A percentile compares a stretch with the other conserved stretches of the same genome.
phyloP scores from a whole-genome alignment of 805 yeast genomes.

The Sungouiella thailandica region DNA sequence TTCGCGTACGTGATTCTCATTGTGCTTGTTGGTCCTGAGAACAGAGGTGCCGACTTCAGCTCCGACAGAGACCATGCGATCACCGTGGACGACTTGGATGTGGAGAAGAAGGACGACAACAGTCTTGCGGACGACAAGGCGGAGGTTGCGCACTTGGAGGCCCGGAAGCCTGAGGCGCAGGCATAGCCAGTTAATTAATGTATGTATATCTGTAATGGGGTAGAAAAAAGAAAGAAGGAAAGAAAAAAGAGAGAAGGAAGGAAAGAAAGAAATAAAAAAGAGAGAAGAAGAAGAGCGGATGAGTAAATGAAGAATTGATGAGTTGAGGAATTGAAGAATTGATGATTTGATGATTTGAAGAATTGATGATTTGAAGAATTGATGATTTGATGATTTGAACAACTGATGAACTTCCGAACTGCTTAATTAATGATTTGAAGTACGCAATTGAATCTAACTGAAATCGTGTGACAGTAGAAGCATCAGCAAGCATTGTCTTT shows the following conservation, averaged over 20 bases:
- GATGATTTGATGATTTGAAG: no score
- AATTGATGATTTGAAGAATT: no score
- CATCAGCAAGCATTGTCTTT: no score
- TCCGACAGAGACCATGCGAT: constrained; percentile 13
- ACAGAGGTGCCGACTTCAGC: constrained; percentile 16
- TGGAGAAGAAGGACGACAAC: constrained; percentile 5
- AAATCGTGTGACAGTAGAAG: no score
- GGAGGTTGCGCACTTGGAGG: constrained; percentile 4
- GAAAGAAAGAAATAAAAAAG: neutral
- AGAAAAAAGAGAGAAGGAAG: neutral
- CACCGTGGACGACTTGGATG: constrained; percentile 8
- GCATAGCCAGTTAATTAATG: neutral
- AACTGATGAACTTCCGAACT: no score
- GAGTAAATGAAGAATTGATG: no score
- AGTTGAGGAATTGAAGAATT: no score
- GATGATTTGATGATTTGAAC: no score
- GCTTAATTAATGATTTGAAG: no score
- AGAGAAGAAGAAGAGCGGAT: neutral
- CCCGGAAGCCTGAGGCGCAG: neutral
- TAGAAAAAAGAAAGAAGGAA: neutral
- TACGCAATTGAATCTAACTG: no score
- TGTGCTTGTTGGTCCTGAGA: constrained; percentile 56
- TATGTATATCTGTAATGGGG: neutral
- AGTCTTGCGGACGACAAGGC: constrained; percentile 2
- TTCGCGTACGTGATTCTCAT: constrained; percentile 47